Evolutionary conservation across 2,329 filamentous ascomycete genomes (phyloP), one percentile per base, ranked within the genome.

Genomic region (Curvularia lunata): DNA sequence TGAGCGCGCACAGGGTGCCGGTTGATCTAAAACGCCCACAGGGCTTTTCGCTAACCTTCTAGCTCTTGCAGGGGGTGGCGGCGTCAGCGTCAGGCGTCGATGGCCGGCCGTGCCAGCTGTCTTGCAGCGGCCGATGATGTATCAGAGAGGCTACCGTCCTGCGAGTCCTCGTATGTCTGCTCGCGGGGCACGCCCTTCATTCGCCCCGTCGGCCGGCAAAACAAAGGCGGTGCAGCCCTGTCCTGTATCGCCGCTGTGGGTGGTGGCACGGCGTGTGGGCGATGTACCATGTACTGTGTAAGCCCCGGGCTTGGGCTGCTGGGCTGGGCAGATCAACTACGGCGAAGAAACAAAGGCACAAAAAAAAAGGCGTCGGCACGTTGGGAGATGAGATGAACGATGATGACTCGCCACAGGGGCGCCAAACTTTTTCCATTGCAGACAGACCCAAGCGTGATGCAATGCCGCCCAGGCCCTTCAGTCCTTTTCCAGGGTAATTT

Each of bases 401-500:
- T 59, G 28, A 47, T 64, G 65, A 65, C 59, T 67, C 63, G 67
- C 62, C 64, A 64, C 62, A 63, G 38, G 58, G 57, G 46, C 53
- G 52, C 16, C 53, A n/a, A 56, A 62, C 52, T 55, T 54, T 32
- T 28, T 61, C 59, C 63, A 67, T 69, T 66, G 54, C 61, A 58
- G 53, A 61, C 52, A 13, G 52, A 13, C 59, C 63, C 62, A 64
- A 51, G 46, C 59, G 45, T 56, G 62, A 48, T 60, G 46, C 61
- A 57, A 59, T 63, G 56, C 49, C 52, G 64, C 63, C 60, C 62
- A 58, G 51, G 40, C 55, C 58, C 58, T 50, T 74, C 65, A 81
- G 60, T 79, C 72, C 66, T 77, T 79, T 65, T 86, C 84, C 54
- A 84, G 74, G 45, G 80, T 87, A 73, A 92, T 87, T 79, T 98